A percentile compares a stretch with the other conserved stretches of the same genome.
Evolutionary conservation across 306 rosid genomes (phyloP).

Genomic region (Dryas drummondii): DNA sequence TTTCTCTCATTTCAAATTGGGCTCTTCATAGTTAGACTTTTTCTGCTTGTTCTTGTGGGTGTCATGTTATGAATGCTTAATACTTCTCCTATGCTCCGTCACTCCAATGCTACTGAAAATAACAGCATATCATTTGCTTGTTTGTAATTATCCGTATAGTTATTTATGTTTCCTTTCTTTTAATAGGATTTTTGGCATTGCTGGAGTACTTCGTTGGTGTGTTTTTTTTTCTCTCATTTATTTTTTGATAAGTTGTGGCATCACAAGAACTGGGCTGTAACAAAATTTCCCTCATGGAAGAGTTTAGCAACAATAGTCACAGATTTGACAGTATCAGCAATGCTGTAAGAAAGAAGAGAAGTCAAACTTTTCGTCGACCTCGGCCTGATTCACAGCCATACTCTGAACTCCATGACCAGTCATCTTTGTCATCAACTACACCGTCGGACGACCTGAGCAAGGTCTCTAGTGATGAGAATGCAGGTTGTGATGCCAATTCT

Average conservation of each 20-base stretch:
- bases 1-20: not conserved
- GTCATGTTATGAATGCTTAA: not conserved
- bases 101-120: conserved; percentile 11
- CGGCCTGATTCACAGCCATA: conserved; percentile 70
- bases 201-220: conserved; percentile 4
- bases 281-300: conserved; percentile 59
- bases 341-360: conserved; percentile 82
- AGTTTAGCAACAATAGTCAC: conserved; percentile 36
- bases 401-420: conserved; percentile 50
- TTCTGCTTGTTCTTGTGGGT: not conserved
- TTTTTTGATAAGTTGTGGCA: conserved; percentile 17
- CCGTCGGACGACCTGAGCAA: conserved; percentile 70
- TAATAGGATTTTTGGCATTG: conserved; percentile 27
- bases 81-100: not conserved
- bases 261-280: conserved; percentile 21
- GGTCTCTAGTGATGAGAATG: conserved; percentile 80
- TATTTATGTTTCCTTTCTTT: conserved; percentile 24
- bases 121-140: not conserved
- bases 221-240: not conserved
- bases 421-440: conserved; percentile 60
- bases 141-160: conserved; percentile 9
- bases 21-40: not conserved
- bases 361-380: conserved; percentile 78
- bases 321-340: conserved; percentile 54
- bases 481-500: conserved; percentile 51